Percentiles rank a stretch among this genome's conserved stretches.
Conservation (phyloP, 1,284 basidiomycete species). For the Leccinum ponderosum region DNA sequence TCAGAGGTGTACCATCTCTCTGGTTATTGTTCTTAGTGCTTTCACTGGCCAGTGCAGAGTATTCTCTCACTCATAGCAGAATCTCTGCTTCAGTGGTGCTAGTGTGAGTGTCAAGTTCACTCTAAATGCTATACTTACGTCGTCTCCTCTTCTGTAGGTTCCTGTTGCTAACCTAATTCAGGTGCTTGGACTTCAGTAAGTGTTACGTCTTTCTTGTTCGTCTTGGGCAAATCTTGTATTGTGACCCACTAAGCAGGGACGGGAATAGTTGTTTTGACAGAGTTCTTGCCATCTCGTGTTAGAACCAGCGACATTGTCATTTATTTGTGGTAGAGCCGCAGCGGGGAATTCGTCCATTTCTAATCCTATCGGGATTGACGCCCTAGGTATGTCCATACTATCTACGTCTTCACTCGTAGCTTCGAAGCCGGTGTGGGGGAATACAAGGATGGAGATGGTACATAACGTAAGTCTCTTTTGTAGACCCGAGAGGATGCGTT, state of each 20-base stretch:
- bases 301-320: constrained; percentile 18
- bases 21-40: not conserved
- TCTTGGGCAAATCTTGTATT: not conserved
- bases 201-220: not conserved
- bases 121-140: not conserved
- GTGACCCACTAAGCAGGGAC: not conserved
- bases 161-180: not conserved
- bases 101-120: not conserved
- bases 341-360: constrained; percentile 12
- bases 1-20: not conserved
- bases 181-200: not conserved
- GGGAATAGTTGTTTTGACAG: constrained; percentile 20
- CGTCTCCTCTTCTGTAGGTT: not conserved
- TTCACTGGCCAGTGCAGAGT: not conserved
- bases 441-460: not conserved
- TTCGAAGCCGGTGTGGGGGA: not conserved
- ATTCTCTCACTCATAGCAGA: not conserved
- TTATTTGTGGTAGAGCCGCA: constrained; percentile 12
- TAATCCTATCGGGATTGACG: constrained; percentile 20
- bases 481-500: not conserved
- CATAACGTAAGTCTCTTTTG: not conserved
- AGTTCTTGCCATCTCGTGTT: constrained; percentile 26
- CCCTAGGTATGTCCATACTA: constrained; percentile 10
- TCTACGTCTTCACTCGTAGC: not conserved
- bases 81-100: not conserved